Conservation (phyloP, 306 rosid genomes). For the Vigna unguiculata region DNA sequence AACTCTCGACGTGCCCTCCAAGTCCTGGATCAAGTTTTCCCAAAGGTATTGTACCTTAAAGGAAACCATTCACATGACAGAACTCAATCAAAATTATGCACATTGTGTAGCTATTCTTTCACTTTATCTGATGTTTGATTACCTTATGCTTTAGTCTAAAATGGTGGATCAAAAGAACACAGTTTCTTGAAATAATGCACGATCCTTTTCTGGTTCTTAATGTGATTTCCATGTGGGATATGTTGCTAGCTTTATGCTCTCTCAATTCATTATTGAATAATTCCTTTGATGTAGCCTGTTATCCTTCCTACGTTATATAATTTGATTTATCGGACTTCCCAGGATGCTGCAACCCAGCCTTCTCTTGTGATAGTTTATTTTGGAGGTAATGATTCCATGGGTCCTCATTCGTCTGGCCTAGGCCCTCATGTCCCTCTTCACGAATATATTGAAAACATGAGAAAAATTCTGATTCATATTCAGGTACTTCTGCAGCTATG, state of each 20-base stretch:
- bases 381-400: conserved; percentile 98
- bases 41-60: conserved; percentile 66
- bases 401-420: conserved; percentile 82
- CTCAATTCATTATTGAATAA: neutral
- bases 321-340: conserved; percentile 18
- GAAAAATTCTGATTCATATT: conserved; percentile 73
- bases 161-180: conserved; percentile 21
- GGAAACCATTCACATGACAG: neutral
- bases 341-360: conserved; percentile 85
- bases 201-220: neutral
- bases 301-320: conserved; percentile 21
- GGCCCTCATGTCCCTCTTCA: conserved; percentile 96
- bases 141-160: conserved; percentile 25
- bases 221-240: neutral
- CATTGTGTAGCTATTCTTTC: conserved; percentile 30
- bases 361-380: conserved; percentile 89
- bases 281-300: neutral
- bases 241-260: neutral
- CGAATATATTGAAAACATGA: conserved; percentile 80
- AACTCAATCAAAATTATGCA: conserved; percentile 19
- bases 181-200: conserved; percentile 19
- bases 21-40: conserved; percentile 79
- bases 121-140: neutral
- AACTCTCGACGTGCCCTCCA: conserved; percentile 86
- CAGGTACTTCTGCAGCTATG: conserved; percentile 60